Percentiles rank a stretch among this genome's conserved stretches.
Evolutionary conservation across 371 early-diverging fungal genomes (phyloP).

Genomic region (Mucor saturninus): DNA sequence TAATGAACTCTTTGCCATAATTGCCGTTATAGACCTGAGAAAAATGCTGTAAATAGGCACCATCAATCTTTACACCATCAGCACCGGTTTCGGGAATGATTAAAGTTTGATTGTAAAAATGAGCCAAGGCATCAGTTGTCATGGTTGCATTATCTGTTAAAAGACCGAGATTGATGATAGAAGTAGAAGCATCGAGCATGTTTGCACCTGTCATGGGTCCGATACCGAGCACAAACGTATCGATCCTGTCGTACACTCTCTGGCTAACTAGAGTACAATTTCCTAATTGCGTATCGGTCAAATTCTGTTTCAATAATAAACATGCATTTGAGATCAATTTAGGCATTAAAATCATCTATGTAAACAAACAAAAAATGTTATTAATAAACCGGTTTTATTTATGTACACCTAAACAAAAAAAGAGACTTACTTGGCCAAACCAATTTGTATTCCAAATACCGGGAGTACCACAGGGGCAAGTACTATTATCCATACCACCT

Average conservation of each 20-base stretch:
- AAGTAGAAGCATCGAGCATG: slow-evolving; percentile 30
- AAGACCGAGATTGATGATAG: slow-evolving; percentile 22
- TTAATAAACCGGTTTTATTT: not conserved
- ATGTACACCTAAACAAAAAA: not conserved
- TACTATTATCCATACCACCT: slow-evolving; percentile 32
- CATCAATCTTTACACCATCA: slow-evolving; percentile 33
- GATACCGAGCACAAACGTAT: slow-evolving; percentile 24
- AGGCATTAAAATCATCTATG: slow-evolving; percentile 32
- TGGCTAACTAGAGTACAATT: slow-evolving; percentile 22
- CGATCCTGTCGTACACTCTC: slow-evolving; percentile 23
- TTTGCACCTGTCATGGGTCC: slow-evolving; percentile 36
- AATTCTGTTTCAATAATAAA: slow-evolving; percentile 21
- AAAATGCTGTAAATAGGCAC: slow-evolving; percentile 35
- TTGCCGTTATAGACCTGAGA: slow-evolving; percentile 32
- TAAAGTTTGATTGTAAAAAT: slow-evolving; percentile 27
- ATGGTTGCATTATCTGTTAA: slow-evolving; percentile 30
- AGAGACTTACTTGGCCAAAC: slow-evolving; percentile 34
- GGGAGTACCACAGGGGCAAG: slow-evolving; percentile 40
- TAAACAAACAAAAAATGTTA: not conserved
- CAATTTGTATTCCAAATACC: slow-evolving; percentile 44
- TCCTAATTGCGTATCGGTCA: slow-evolving; percentile 15
- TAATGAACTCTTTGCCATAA: slow-evolving; percentile 35
- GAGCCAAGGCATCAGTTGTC: slow-evolving; percentile 17
- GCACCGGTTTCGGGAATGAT: slow-evolving; percentile 15
- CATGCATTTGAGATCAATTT: slow-evolving; percentile 27